Evolutionary conservation across 768 basidiomycete species (phyloP).

Genomic region (Mycena indigotica): DNA sequence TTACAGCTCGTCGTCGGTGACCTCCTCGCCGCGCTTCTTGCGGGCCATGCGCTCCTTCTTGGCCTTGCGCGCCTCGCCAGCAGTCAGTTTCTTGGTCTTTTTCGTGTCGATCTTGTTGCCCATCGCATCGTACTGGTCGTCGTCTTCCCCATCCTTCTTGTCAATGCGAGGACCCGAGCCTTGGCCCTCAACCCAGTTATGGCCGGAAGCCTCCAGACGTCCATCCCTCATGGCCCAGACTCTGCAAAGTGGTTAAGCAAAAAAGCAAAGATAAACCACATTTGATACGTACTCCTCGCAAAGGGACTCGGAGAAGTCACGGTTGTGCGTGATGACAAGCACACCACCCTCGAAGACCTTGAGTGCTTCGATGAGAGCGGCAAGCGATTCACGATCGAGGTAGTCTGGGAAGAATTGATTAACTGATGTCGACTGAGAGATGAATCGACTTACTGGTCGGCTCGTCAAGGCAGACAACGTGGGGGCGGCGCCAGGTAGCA

Average conservation of each 20-base stretch:
- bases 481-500: conserved; percentile 98
- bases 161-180: conserved; percentile 94
- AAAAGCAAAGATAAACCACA: neutral
- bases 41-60: conserved; percentile 97
- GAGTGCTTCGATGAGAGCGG: conserved; percentile 96
- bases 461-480: conserved; percentile 96
- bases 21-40: conserved; percentile 84
- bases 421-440: neutral
- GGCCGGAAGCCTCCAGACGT: conserved; percentile 92
- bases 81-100: conserved; percentile 85
- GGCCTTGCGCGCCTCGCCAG: conserved; percentile 81
- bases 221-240: conserved; percentile 99
- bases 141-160: conserved; percentile 89
- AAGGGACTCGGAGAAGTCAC: conserved; percentile 98
- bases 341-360: conserved; percentile 99
- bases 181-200: conserved; percentile 99
- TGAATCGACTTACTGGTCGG: conserved; percentile 70
- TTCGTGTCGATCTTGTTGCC: conserved; percentile 91
- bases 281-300: conserved; percentile 69
- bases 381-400: conserved; percentile 98
- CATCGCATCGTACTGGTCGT: conserved; percentile 93
- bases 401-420: conserved; percentile 62
- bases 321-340: conserved; percentile 95
- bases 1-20: conserved; percentile 67
- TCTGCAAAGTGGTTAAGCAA: conserved; percentile 29